Percentiles rank a stretch among this genome's conserved stretches.
Evolutionary conservation across 805 yeast species (phyloP).

Genomic region (Candida broadrunensis): DNA sequence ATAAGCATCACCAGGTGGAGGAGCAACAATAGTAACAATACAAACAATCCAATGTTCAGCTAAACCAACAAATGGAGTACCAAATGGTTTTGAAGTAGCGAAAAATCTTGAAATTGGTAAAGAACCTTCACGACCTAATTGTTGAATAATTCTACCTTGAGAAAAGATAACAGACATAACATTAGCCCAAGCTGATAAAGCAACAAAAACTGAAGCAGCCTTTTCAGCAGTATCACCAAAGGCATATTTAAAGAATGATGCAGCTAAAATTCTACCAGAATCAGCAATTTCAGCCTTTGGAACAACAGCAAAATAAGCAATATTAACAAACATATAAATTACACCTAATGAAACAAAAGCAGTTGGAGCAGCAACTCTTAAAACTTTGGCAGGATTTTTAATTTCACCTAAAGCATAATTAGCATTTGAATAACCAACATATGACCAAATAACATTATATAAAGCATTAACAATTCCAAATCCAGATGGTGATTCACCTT

Average conservation of each 20-base stretch:
- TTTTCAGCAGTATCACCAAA: constrained; percentile 67
- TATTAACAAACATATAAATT: constrained; percentile 71
- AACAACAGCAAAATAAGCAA: constrained; percentile 81
- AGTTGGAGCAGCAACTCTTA: constrained; percentile 70
- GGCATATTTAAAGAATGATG: constrained; percentile 68
- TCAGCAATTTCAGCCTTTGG: constrained; percentile 57
- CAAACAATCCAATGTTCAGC: constrained; percentile 77
- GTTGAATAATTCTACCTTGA: constrained; percentile 79
- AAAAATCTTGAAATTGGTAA: constrained; percentile 72
- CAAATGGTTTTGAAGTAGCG: constrained; percentile 70
- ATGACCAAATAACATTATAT: constrained; percentile 83
- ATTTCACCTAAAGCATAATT: constrained; percentile 82
- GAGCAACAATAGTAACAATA: constrained; percentile 66
- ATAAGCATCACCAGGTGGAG: constrained; percentile 85
- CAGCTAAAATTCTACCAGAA: constrained; percentile 73
- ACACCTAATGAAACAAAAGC: constrained; percentile 61
- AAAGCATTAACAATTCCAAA: constrained; percentile 72
- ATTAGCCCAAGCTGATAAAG: constrained; percentile 78
- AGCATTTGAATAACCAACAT: constrained; percentile 78
- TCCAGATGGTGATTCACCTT: constrained; percentile 54
- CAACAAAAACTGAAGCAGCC: constrained; percentile 78
- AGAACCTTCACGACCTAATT: constrained; percentile 77
- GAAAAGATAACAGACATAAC: constrained; percentile 77
- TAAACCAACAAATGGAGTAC: constrained; percentile 70
- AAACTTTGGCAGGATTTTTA: constrained; percentile 66